Conservation (phyloP, 225 moss, liverwort and hornwort species). For the Pleurozium schreberi region DNA sequence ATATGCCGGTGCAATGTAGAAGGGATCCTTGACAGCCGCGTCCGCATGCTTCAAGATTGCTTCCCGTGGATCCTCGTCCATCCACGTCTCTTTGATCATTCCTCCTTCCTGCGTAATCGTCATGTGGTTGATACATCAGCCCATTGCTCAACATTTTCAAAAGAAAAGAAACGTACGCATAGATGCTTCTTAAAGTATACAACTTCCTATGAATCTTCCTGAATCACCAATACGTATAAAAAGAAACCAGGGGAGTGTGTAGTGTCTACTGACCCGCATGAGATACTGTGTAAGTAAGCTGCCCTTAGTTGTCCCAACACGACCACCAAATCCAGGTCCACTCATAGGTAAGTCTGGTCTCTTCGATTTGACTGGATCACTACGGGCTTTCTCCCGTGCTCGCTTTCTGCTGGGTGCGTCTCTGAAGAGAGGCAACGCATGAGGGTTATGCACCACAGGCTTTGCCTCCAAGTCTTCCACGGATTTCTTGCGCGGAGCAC, state of each 20-base stretch:
- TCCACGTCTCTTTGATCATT: slow-evolving; percentile 97
- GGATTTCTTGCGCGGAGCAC: slow-evolving; percentile 93
- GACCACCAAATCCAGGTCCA: slow-evolving; percentile 96
- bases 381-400: slow-evolving; percentile 86
- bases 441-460: slow-evolving; percentile 92
- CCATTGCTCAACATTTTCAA: background rate
- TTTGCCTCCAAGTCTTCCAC: slow-evolving; percentile 73
- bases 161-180: background rate
- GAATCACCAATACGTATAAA: background rate
- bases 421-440: slow-evolving; percentile 93
- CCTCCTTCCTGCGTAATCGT: slow-evolving; percentile 79
- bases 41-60: slow-evolving; percentile 97
- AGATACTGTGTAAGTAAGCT: slow-evolving; percentile 96
- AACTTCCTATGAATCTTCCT: background rate
- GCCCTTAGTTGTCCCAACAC: slow-evolving; percentile 94
- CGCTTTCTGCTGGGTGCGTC: slow-evolving; percentile 93
- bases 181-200: background rate
- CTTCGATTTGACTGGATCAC: slow-evolving; percentile 81
- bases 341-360: slow-evolving; percentile 91
- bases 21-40: slow-evolving; percentile 82
- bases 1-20: slow-evolving; percentile 88
- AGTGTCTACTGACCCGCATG: slow-evolving; percentile 57
- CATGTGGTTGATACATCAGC: background rate
- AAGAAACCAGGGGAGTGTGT: background rate
- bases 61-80: slow-evolving; percentile 98